Evolutionary conservation across 805 yeast species (phyloP).

Genomic region (Maudiozyma saulgeensis): DNA sequence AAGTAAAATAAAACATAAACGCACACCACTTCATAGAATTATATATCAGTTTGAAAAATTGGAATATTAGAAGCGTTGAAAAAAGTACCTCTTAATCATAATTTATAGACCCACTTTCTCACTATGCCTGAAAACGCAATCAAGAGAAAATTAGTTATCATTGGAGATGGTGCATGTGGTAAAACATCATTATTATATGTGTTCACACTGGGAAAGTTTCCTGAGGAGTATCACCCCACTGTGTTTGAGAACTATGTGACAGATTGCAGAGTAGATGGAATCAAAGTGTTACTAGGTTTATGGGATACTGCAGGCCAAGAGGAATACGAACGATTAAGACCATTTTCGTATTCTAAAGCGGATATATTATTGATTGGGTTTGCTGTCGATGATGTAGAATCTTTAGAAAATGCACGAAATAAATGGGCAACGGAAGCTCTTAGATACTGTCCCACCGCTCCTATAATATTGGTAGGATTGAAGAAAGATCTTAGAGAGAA

Average conservation of each 20-base stretch:
- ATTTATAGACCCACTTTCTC: neutral
- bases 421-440: slow-evolving; percentile 86
- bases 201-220: slow-evolving; percentile 86
- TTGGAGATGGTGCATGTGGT: slow-evolving; percentile 94
- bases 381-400: slow-evolving; percentile 77
- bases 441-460: slow-evolving; percentile 71
- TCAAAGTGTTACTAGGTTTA: slow-evolving; percentile 74
- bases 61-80: too few species aligned
- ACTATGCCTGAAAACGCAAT: slow-evolving; percentile 29
- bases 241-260: slow-evolving; percentile 92
- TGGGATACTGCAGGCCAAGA: slow-evolving; percentile 99
- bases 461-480: slow-evolving; percentile 70
- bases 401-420: slow-evolving; percentile 67
- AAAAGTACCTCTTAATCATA: too few species aligned
- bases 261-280: slow-evolving; percentile 89
- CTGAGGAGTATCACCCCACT: slow-evolving; percentile 87
- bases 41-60: too few species aligned
- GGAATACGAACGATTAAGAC: slow-evolving; percentile 84
- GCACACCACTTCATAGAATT: too few species aligned
- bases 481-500: slow-evolving; percentile 62
- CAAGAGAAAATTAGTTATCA: slow-evolving; percentile 74
- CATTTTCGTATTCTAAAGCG: slow-evolving; percentile 79
- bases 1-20: too few species aligned
- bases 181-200: slow-evolving; percentile 86
- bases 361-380: slow-evolving; percentile 80